A percentile compares a stretch with the other conserved stretches of the same genome.
These are phyloP conservation scores for Poterioochromonas sp. DNA, from an alignment of 352 stramenopile genomes.

Conservation along the genomic window DNA sequence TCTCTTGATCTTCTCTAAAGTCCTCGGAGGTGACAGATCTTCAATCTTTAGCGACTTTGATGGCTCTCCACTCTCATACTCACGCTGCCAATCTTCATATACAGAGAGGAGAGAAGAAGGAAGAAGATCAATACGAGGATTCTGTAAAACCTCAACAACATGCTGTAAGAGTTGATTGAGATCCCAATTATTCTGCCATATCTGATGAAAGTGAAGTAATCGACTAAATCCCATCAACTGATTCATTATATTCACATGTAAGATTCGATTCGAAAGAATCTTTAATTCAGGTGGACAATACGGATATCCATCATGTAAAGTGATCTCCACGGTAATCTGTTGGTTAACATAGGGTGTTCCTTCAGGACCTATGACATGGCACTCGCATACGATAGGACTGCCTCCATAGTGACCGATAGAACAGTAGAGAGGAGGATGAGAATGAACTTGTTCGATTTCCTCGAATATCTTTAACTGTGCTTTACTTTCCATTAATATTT, in stretches of 20 bases:
- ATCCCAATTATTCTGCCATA: not conserved
- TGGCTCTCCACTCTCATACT: no score
- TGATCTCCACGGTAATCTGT: not conserved
- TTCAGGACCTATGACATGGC: not conserved
- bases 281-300: not conserved
- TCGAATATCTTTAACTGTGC: slow-evolving; percentile 17
- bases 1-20: not conserved
- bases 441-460: not conserved
- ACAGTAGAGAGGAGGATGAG: not conserved
- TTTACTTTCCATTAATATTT: not conserved
- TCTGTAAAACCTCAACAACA: not conserved
- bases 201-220: not conserved
- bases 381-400: not conserved
- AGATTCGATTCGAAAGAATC: not conserved
- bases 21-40: not conserved
- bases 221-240: not conserved
- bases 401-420: not conserved
- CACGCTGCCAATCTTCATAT: no score
- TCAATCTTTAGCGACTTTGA: no score
- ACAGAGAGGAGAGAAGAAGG: no score
- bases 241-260: not conserved
- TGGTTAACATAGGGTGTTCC: not conserved
- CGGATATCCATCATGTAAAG: not conserved
- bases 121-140: not conserved
- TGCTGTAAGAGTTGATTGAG: not conserved